These are phyloP conservation scores for Eleusine indica DNA, from an alignment of 176 grass and related monocot genomes.

Conservation along the genomic window DNA sequence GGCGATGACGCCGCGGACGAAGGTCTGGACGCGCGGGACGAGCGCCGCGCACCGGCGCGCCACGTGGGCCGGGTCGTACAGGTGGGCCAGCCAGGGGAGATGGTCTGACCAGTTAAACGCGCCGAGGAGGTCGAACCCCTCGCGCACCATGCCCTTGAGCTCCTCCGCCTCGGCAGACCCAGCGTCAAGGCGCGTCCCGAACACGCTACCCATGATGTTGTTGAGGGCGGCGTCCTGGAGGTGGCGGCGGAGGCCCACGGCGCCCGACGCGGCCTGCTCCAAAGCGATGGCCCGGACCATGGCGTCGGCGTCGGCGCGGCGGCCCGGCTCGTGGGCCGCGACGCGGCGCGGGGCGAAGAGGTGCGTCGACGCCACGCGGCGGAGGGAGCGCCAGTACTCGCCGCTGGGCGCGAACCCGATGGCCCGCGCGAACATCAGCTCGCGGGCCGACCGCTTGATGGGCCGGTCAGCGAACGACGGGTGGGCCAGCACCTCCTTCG, in stretches of 20 bases:
- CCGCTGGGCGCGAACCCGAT: conserved; percentile 72
- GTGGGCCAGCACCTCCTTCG: conserved; percentile 59
- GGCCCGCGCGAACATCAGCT: conserved; percentile 72
- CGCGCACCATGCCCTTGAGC: conserved; percentile 67
- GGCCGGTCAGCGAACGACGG: conserved; percentile 59
- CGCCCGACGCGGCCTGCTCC: conserved; percentile 39
- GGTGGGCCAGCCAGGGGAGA: conserved; percentile 57
- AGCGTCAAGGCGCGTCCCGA: conserved; percentile 59
- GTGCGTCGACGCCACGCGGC: conserved; percentile 75
- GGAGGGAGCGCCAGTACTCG: conserved; percentile 76
- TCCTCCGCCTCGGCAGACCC: conserved; percentile 42
- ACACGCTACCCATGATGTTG: conserved; percentile 89
- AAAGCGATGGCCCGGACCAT: conserved; percentile 46
- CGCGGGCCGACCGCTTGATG: conserved; percentile 58
- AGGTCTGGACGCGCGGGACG: conserved; percentile 56
- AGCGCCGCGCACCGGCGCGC: conserved; percentile 53
- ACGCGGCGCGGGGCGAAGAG: conserved; percentile 74
- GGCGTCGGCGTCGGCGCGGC: conserved; percentile 51
- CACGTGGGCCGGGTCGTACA: conserved; percentile 63
- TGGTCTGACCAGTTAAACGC: conserved; percentile 92
- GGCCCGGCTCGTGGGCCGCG: conserved; percentile 59
- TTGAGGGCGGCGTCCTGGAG: conserved; percentile 73
- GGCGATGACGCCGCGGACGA: conserved; percentile 60
- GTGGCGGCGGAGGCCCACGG: conserved; percentile 56
- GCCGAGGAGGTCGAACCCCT: conserved; percentile 83